Evolutionary conservation across 108 stramenopile genomes (phyloP).

Genomic region (Cyclotella baltica): DNA sequence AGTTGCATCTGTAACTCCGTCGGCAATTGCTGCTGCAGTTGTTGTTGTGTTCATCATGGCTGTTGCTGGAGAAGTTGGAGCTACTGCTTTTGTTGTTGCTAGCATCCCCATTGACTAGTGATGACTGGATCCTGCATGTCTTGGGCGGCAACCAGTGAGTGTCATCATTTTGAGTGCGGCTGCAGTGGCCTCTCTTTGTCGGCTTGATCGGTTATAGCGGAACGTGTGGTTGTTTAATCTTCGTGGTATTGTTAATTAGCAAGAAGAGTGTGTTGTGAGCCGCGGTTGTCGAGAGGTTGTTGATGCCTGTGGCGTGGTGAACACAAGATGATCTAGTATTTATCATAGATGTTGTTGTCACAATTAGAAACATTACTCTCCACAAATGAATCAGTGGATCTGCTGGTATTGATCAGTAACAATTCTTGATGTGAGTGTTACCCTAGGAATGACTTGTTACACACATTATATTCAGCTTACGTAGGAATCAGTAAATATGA

Average conservation of each 20-base stretch:
- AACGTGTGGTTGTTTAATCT: neutral
- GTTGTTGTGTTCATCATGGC: neutral
- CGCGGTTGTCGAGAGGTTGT: too few relatives aligned
- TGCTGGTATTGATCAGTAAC: too few relatives aligned
- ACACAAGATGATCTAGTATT: too few relatives aligned
- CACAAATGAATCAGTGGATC: too few relatives aligned
- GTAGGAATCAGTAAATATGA: too few relatives aligned
- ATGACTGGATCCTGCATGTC: neutral
- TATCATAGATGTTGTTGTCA: too few relatives aligned
- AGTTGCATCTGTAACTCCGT: neutral
- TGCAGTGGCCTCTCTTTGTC: neutral
- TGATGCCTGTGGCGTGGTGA: too few relatives aligned
- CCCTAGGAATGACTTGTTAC: too few relatives aligned
- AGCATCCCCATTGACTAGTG: neutral
- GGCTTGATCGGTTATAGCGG: neutral
- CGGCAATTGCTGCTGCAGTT: neutral
- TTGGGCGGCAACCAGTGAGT: neutral
- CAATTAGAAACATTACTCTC: too few relatives aligned
- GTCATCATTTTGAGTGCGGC: neutral
- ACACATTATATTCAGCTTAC: too few relatives aligned
- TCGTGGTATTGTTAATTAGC: neutral
- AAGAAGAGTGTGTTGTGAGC: neutral
- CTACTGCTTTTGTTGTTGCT: neutral
- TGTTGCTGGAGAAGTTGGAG: neutral
- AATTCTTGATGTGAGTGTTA: too few relatives aligned